These are phyloP conservation scores for Colletotrichum zoysiae DNA, from an alignment of 2,329 filamentous ascomycete species.

Conservation along the genomic window DNA sequence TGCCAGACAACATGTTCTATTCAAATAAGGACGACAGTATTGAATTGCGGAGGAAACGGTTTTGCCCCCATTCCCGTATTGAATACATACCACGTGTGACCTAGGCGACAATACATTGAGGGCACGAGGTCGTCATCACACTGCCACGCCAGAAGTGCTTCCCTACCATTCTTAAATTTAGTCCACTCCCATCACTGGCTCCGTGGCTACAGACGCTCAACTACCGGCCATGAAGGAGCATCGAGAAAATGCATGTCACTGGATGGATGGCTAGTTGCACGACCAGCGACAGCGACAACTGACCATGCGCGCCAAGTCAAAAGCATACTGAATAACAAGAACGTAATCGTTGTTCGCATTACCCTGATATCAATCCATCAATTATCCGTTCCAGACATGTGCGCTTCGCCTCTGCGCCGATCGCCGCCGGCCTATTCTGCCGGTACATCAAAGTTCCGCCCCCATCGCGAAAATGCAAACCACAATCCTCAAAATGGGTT, in stretches of 20 bases:
- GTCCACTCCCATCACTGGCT: too few species aligned
- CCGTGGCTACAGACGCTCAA: too few species aligned
- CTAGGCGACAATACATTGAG: background rate
- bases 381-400: conserved; percentile 19
- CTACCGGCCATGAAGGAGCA: background rate
- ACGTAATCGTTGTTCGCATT: conserved; percentile 20
- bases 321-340: background rate
- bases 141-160: too few species aligned
- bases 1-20: background rate
- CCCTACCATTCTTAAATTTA: too few species aligned
- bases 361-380: conserved; percentile 29
- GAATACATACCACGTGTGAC: background rate
- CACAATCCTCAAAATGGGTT: conserved; percentile 1
- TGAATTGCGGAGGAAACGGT: background rate
- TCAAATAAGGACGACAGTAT: background rate
- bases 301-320: background rate
- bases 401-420: conserved; percentile 40
- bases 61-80: background rate
- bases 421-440: conserved; percentile 36
- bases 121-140: too few species aligned
- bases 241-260: background rate
- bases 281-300: background rate
- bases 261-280: background rate
- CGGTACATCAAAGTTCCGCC: conserved; percentile 15
- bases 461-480: conserved; percentile 16